These are phyloP conservation scores for Herpetomonas samuelpessoai DNA, from an alignment of 208 protist genomes.

Conservation along the genomic window DNA sequence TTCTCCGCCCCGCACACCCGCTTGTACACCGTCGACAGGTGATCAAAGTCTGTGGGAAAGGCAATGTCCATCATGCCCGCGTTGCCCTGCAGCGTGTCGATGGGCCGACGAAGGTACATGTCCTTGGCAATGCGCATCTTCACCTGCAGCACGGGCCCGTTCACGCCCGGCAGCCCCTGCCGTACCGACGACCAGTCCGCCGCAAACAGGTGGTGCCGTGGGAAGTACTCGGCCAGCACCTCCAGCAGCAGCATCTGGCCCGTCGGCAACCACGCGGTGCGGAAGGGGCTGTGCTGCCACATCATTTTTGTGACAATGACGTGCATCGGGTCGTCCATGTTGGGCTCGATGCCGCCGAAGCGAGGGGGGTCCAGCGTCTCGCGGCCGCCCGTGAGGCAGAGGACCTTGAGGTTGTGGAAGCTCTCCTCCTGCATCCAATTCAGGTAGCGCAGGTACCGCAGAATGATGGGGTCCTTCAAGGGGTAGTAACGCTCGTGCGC, in stretches of 20 bases:
- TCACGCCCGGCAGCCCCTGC: constrained; percentile 57
- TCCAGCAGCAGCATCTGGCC: constrained; percentile 80
- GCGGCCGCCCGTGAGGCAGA: constrained; percentile 74
- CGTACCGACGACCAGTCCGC: constrained; percentile 74
- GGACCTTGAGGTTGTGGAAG: constrained; percentile 78
- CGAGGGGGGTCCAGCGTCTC: constrained; percentile 67
- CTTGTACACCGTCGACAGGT: constrained; percentile 58
- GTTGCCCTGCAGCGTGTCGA: constrained; percentile 60
- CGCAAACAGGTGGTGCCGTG: constrained; percentile 75
- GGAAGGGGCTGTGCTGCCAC: constrained; percentile 71
- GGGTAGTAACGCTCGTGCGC: constrained; percentile 66
- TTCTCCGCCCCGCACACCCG: constrained; percentile 72
- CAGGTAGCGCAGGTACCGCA: constrained; percentile 84
- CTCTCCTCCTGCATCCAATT: constrained; percentile 89
- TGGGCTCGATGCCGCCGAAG: constrained; percentile 52
- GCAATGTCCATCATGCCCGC: constrained; percentile 87
- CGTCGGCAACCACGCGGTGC: constrained; percentile 77
- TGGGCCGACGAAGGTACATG: constrained; percentile 58
- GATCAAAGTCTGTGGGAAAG: constrained; percentile 87
- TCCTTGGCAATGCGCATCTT: constrained; percentile 84
- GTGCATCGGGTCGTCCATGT: constrained; percentile 43
- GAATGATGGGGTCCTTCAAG: constrained; percentile 64
- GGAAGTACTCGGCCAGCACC: constrained; percentile 69
- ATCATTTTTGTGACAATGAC: constrained; percentile 63
- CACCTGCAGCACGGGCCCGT: constrained; percentile 76